Evolutionary conservation across 345 rosid species (phyloP), one percentile per base, ranked within the genome.

Genomic region (Alliaria petiolata): DNA sequence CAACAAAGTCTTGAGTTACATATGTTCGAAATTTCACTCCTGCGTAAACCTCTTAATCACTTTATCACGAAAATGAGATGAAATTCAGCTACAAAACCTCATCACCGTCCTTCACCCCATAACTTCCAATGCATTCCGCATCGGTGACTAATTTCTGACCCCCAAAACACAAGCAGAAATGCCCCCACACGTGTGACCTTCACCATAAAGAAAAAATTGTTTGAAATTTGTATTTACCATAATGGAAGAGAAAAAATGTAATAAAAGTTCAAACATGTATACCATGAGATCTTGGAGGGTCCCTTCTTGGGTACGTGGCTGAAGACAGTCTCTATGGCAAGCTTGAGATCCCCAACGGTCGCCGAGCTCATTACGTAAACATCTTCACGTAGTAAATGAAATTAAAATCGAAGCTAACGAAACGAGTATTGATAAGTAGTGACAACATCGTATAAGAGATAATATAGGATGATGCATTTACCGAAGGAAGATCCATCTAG

Each of bases 151-250:
- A 72, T 85, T 90, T 93, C 81, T 81, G 89, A 65, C 81, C 87
- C 36, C 57, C 76, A 65, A 66, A 88, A 61, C 80, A 66, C 63
- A 93, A 82, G 86, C 96, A 90, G 65, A 93, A 93, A 82, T 88
- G 93, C 4, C 89, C 90, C 97, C 98, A 88, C n/a, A 93, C 85
- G 40, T 90, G 98, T 45, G 89, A 74, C 97, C 98, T 92, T 26
- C 83, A 69, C 26, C 60, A 72, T 60, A 22, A 20, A 33, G 4
- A 50, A 49, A 43, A 8, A 67, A 16, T 16, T 35, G 2, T 1
- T 34, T 15, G 2, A 52, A 40, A 22, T 8, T 63, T 9, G 54
- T 25, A 55, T 40, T 3, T 46, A 40, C 35, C 52, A 10, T 13
- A 9, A 30, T 58, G 26, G n/a, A 52, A 20, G 39, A 59, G 39